Conservation (phyloP, 78 protist species). For the Dictyostelium purpureum region DNA sequence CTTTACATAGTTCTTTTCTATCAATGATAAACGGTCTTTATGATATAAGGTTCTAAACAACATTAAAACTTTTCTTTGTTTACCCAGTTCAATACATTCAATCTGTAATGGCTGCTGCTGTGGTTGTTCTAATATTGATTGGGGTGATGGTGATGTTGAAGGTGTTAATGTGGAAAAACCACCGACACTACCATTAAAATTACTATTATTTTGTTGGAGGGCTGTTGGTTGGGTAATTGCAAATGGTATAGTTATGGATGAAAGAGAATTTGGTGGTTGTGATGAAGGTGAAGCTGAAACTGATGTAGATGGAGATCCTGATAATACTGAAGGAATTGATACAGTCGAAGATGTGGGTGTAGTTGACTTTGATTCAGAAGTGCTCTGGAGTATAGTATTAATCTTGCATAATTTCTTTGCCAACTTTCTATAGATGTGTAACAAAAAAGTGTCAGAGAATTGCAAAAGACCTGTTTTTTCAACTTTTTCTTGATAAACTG, state of each 20-base stretch:
- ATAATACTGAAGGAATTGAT: background rate
- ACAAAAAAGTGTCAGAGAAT: slow-evolving; percentile 50
- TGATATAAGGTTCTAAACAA: slow-evolving; percentile 38
- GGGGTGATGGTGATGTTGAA: background rate
- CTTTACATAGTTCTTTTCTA: slow-evolving; percentile 5
- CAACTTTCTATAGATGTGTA: slow-evolving; percentile 27
- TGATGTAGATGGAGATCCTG: background rate
- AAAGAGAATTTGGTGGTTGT: background rate
- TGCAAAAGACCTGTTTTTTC: slow-evolving; percentile 40
- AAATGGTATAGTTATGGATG: background rate
- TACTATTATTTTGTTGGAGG: background rate
- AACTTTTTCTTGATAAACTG: slow-evolving; percentile 39
- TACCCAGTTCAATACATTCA: background rate
- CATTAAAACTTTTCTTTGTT: background rate
- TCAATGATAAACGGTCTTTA: background rate
- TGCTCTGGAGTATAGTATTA: no score
- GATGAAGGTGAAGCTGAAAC: no score
- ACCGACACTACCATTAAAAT: no score
- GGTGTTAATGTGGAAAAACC: background rate
- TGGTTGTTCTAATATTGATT: background rate
- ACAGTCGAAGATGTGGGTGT: no score
- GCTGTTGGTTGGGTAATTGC: background rate
- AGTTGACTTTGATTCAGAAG: no score
- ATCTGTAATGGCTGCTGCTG: background rate
- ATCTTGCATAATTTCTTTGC: background rate